Base-by-base conservation (phyloP, 1,284 basidiomycete species). In the Cutaneotrichosporon dermatis region DNA sequence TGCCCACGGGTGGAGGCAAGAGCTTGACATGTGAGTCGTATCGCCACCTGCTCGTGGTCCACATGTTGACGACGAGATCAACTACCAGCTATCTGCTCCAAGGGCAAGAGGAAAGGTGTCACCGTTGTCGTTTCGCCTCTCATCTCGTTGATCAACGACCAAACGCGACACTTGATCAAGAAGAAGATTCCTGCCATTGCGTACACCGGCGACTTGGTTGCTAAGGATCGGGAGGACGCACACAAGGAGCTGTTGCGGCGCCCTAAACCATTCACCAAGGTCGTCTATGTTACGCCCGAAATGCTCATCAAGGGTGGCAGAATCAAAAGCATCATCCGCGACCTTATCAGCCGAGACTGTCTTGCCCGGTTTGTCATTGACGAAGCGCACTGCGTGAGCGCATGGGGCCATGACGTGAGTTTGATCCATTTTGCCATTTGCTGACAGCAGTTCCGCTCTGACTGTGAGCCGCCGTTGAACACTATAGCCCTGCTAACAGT, bases 1-100 rank as follows among this genome's bases (percentile, higher is more conserved):
- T 98, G 86, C 95, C 96, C 0, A 99, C 95, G 0, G 95, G 95
- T 35, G 95, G 94, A 5, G 95, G 94, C 0, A 98, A 98, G 79
- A 88, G 86, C 68, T 79, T 93, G 45, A 92, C 89, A 66, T 93
- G 79, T 73, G 65, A 80, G 81, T 7, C 25, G 25, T 25, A 25
- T 25, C 25, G 25, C 25, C 25, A 25, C 25, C 25, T 25, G 25
- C 25, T 25, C 25, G 25, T 25, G 25, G 25, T 25, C 25, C 25
- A 25, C 25, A 25, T 25, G 25, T 25, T 25, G 25, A 25, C 25
- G 25, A 25, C 25, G 25, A 77, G 76, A 85, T 68, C 85, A 88
- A 75, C 83, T 98, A 0, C 95, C 95, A 0, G 94, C 93, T 1
- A 82, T 96, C 16, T 88, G 92, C 70, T 80, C 81, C 42, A 79